Base-by-base conservation (phyloP, 441 rosid genomes). In the Eruca vesicaria region DNA sequence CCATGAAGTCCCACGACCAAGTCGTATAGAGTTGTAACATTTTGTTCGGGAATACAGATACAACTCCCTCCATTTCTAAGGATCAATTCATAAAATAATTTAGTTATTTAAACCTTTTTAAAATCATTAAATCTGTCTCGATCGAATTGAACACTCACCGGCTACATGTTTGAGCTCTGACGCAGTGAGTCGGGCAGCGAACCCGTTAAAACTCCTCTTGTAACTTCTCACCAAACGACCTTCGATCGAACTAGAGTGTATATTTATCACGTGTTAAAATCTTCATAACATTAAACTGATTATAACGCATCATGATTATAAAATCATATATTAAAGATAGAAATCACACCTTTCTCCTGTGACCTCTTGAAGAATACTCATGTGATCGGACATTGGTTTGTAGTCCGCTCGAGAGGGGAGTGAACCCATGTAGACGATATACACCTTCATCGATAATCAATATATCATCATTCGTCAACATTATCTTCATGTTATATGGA, bases 361-460 rank as follows among this genome's bases (percentile, higher is more conserved):
- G 64, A 81, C 68, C 53, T 62, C 67, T 77, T 79, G 74, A 29
- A 82, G 83, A 45, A 85, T 62, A 62, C 59, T 83, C 29, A 66
- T 66, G 58, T 90, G 91, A 6, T 73, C 69, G 26, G 86, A 71
- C 20, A 78, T 48, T 2, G 78, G 73, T 4, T 59, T 73, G 72
- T 83, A 77, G 32, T 74, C 62, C 4, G 52, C 79, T 56, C 55
- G 55, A 5, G 74, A 57, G 7, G 86, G 89, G 68, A 88, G 79
- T 11, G 87, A 75, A 11, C 91, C 93, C 88, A 88, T 63, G 76
- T 88, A 84, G 67, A 86, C 91, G 50, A 90, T 79, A 66, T 86
- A 74, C 10, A 82, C 78, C 91, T 82, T 56, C 53, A 68, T 20
- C 0, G 6, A 56, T 32, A 55, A 68, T n/a, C 2, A 7, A 55